Evolutionary conservation across 2,329 filamentous ascomycete species (phyloP).

Genomic region (Pseudofabraea citricarpa): DNA sequence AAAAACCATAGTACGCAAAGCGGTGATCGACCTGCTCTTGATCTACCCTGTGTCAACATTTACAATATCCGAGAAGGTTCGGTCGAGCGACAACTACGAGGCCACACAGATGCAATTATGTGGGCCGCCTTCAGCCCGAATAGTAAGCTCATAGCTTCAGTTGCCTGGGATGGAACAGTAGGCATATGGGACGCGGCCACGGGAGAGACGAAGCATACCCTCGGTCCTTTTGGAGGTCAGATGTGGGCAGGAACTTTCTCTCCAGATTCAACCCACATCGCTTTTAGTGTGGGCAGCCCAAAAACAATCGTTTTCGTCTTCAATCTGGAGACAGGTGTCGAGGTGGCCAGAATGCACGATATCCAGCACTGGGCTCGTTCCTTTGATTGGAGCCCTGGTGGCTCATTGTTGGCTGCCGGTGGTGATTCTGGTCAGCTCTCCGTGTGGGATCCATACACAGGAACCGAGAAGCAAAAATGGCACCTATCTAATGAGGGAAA

Average conservation of each 20-base stretch:
- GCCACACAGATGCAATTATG: conserved; percentile 3
- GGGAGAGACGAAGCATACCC: background rate
- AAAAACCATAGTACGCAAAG: background rate
- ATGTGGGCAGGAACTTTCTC: conserved; percentile 1
- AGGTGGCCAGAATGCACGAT: background rate
- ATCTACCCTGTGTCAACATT: conserved; percentile 1
- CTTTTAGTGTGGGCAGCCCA: background rate
- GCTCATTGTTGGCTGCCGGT: background rate
- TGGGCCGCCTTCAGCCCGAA: conserved; percentile 1
- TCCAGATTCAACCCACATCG: background rate
- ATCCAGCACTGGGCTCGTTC: background rate
- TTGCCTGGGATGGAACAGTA: conserved; percentile 1
- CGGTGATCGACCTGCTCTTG: background rate
- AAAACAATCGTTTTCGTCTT: background rate
- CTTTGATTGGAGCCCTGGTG: background rate
- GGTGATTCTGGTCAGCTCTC: background rate
- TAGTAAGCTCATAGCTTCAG: background rate
- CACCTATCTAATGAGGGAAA: background rate
- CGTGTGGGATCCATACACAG: background rate
- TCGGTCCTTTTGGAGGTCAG: background rate
- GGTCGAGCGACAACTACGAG: background rate
- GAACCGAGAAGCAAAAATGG: background rate
- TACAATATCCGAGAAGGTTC: background rate
- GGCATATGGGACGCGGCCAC: background rate
- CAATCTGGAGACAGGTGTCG: background rate